Conservation (phyloP, 2,329 filamentous ascomycete species). For the Sporothrix dimorphospora region DNA sequence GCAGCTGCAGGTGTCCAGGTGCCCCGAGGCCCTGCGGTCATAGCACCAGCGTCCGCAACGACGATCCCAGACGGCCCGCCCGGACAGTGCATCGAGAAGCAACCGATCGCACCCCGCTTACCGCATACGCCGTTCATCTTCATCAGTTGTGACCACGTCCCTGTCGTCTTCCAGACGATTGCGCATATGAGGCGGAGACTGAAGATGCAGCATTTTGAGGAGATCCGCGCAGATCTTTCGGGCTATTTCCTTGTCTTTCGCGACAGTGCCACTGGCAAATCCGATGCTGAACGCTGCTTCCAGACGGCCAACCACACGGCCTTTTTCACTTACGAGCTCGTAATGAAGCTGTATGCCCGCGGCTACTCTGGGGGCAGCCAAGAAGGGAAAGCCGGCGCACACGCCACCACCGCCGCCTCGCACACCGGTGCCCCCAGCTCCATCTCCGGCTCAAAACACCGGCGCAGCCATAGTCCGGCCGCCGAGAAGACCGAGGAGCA, state of each 20-base stretch:
- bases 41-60: slow-evolving; percentile 27
- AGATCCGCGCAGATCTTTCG: slow-evolving; percentile 79
- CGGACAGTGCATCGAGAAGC: slow-evolving; percentile 59
- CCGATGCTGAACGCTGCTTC: slow-evolving; percentile 81
- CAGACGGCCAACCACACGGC: slow-evolving; percentile 76
- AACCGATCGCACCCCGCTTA: slow-evolving; percentile 69
- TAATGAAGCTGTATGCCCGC: slow-evolving; percentile 74
- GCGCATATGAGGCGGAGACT: slow-evolving; percentile 88
- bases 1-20: slow-evolving; percentile 15
- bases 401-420: not conserved
- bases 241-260: slow-evolving; percentile 95
- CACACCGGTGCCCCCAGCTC: slow-evolving; percentile 12
- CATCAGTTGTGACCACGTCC: slow-evolving; percentile 82
- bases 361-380: slow-evolving; percentile 31
- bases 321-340: slow-evolving; percentile 90
- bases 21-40: not conserved
- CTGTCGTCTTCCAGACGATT: slow-evolving; percentile 81
- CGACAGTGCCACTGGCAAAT: slow-evolving; percentile 73
- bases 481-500: slow-evolving; percentile 48
- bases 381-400: not conserved
- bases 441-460: slow-evolving; percentile 30
- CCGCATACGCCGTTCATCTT: slow-evolving; percentile 87
- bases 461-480: slow-evolving; percentile 38
- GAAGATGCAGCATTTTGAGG: slow-evolving; percentile 78
- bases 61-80: slow-evolving; percentile 53